phyloP scores from a whole-genome alignment of 2,329 filamentous ascomycete genomes.

The Exophiala alcalophila region DNA sequence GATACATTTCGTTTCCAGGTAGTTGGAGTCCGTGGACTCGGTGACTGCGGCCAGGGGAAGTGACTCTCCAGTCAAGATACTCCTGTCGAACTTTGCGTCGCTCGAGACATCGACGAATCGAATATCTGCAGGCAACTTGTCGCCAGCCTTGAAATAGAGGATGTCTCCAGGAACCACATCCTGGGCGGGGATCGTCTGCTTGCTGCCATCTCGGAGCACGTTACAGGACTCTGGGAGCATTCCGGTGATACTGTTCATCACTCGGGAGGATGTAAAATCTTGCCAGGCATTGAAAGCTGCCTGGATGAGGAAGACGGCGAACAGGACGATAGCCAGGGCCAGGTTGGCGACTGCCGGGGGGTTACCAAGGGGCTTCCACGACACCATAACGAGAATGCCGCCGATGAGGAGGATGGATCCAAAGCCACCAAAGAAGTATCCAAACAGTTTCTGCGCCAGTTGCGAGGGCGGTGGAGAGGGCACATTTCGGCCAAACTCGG shows the following conservation, averaged over 20 bases:
- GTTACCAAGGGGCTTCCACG: constrained; percentile 71
- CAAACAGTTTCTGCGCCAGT: constrained; percentile 56
- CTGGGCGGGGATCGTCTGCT: constrained; percentile 50
- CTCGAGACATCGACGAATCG: constrained; percentile 66
- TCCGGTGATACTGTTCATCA: constrained; percentile 75
- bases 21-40: constrained; percentile 68
- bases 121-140: constrained; percentile 71
- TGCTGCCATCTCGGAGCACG: constrained; percentile 59
- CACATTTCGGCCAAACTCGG: constrained; percentile 64
- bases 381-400: constrained; percentile 69
- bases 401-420: constrained; percentile 68
- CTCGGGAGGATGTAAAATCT: constrained; percentile 72
- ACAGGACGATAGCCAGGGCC: constrained; percentile 69
- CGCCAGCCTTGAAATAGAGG: constrained; percentile 65
- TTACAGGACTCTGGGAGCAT: constrained; percentile 75
- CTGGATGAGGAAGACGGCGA: constrained; percentile 67
- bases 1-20: constrained; percentile 72
- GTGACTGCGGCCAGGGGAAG: constrained; percentile 61
- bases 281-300: constrained; percentile 68
- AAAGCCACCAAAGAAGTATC: constrained; percentile 76
- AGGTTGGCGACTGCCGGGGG: constrained; percentile 69
- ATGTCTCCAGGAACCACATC: constrained; percentile 72
- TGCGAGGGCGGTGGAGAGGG: constrained; percentile 64
- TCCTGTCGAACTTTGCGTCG: constrained; percentile 69
- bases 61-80: constrained; percentile 70